Conservation (phyloP, 768 basidiomycete genomes). For the Hortiboletus campestris region DNA sequence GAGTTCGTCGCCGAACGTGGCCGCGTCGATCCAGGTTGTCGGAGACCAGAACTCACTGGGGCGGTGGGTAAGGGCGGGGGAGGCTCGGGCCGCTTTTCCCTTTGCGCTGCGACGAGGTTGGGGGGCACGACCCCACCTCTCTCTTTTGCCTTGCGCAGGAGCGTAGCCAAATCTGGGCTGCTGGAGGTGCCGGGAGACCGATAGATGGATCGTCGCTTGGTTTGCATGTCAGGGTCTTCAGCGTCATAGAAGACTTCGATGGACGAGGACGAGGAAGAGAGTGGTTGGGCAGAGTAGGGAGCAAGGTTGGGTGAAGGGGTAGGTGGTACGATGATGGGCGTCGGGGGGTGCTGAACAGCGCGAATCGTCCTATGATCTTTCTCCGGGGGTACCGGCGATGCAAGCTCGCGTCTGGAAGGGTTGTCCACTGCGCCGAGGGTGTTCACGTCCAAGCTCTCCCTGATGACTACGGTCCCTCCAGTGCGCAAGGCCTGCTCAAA, state of each 20-base stretch:
- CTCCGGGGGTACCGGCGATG: conserved; percentile 40
- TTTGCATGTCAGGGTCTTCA: conserved; percentile 65
- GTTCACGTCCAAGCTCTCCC: conserved; percentile 70
- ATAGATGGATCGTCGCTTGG: conserved; percentile 82
- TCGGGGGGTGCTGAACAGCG: conserved; percentile 46
- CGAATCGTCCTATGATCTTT: conserved; percentile 38
- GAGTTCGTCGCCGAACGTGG: conserved; percentile 45
- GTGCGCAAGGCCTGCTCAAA: conserved; percentile 74
- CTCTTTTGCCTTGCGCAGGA: conserved; percentile 81
- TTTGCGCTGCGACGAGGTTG: conserved; percentile 28
- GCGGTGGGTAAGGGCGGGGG: conserved; percentile 45
- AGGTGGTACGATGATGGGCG: conserved; percentile 63
- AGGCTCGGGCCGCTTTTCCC: conserved; percentile 36
- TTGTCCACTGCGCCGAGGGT: conserved; percentile 57
- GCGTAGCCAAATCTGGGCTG: conserved; percentile 87
- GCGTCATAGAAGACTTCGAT: conserved; percentile 63
- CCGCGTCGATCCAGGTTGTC: conserved; percentile 32
- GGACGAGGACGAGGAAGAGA: conserved; percentile 49
- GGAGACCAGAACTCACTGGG: conserved; percentile 19
- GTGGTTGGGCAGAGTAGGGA: conserved; percentile 32
- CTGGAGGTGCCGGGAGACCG: conserved; percentile 86
- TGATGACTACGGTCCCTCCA: conserved; percentile 66
- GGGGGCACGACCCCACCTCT: conserved; percentile 45
- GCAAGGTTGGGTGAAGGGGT: conserved; percentile 54
- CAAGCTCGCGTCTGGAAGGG: conserved; percentile 37